Evolutionary conservation across 768 basidiomycete genomes (phyloP).

Genomic region (Panellus pusillus): DNA sequence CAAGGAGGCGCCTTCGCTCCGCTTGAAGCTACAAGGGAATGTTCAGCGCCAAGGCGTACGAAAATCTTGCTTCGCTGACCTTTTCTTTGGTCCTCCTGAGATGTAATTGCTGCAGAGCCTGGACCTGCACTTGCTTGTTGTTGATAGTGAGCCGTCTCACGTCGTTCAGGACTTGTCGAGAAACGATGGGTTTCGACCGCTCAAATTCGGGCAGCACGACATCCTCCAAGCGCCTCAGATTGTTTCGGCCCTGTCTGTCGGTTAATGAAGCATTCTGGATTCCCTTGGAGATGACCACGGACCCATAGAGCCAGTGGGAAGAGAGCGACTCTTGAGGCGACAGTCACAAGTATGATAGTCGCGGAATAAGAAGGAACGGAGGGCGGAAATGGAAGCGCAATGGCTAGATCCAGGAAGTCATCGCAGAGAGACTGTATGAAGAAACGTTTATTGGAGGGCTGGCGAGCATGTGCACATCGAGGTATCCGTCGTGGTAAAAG

Average conservation of each 20-base stretch:
- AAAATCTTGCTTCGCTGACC: constrained; percentile 35
- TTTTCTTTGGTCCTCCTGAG: constrained; percentile 45
- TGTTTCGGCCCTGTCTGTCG: constrained; percentile 52
- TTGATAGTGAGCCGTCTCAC: constrained; percentile 59
- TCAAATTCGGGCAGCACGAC: constrained; percentile 58
- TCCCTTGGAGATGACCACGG: constrained; percentile 21
- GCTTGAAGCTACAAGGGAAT: constrained; percentile 43
- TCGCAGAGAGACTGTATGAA: constrained; percentile 51
- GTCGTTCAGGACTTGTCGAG: constrained; percentile 42
- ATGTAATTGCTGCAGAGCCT: constrained; percentile 49
- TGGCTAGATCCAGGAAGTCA: constrained; percentile 74
- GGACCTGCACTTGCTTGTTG: constrained; percentile 43
- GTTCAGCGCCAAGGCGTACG: neutral
- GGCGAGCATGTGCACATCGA: constrained; percentile 4
- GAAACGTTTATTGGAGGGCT: constrained; percentile 13
- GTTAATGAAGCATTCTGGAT: constrained; percentile 9
- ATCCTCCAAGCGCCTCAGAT: constrained; percentile 61
- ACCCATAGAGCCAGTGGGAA: constrained; percentile 82
- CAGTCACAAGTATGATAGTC: constrained; percentile 70
- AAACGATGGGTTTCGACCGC: constrained; percentile 44
- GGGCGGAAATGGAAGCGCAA: constrained; percentile 71
- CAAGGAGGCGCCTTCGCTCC: constrained; percentile 60
- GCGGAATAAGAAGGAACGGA: constrained; percentile 70
- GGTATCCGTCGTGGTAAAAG: constrained; percentile 15
- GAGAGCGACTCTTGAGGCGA: constrained; percentile 59